Base-by-base conservation (phyloP, 148 eudicot genomes). In the Vaccinium corymbosum region DNA sequence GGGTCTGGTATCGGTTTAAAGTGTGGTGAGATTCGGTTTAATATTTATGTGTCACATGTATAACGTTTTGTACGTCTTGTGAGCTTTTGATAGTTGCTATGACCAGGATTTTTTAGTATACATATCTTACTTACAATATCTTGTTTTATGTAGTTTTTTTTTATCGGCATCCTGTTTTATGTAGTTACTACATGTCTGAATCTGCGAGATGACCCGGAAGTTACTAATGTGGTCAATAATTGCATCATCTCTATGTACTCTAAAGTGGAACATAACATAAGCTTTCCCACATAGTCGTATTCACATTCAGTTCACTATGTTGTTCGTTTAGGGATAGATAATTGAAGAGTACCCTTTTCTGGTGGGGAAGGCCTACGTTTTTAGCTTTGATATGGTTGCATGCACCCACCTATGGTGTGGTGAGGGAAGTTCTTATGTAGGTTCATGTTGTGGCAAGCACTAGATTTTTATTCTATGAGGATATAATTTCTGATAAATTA, bases 1-100 rank as follows among this genome's bases (percentile, higher is more conserved):
- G 97, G 98, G 20, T 85, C 94, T 68, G 90, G 88, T 77, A 94
- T 96, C 80, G 91, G 94, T 83, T 90, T 96, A 22, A 94, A 87
- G 87, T 89, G 97, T 92, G 93, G 98, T 95, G 85, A 87, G 93
- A 72, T 86, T 85, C n/a, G 5, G n/a, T 48, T 75, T 10, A 3
- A 14, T 32, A 3, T 32, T 10, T 22, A 9, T 11, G 15, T 72
- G 0, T 35, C 49, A 42, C 27, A 19, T 48, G 25, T 75, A n/a
- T 3, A 20, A 75, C 2, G n/a, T 46, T 48, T 48, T 48, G 53
- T 13, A 72, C 16, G 49, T 72, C 76, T 12, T 68, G 10, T 29
- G 73, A 68, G 73, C 17, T 68, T 68, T 68, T 68, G 73, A 29
- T 27, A 12, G 27, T 29, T 25, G 38, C 78, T 17, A 19, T 16